These are phyloP conservation scores for Solanum tarijense DNA, from an alignment of 257 asterid species.

Conservation along the genomic window DNA sequence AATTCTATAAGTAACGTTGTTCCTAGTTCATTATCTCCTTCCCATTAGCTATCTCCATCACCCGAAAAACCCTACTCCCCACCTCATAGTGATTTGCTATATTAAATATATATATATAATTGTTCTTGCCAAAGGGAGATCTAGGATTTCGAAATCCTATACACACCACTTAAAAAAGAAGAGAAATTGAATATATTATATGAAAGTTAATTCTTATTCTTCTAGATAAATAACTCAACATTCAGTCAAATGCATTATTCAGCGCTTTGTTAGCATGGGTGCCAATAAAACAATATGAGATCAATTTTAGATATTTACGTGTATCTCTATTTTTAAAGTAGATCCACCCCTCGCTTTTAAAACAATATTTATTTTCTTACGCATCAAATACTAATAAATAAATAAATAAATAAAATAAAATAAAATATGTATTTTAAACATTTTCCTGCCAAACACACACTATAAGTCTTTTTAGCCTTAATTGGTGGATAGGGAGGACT, in stretches of 20 bases:
- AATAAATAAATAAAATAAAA: background rate
- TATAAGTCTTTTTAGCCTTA: background rate
- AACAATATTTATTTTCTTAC: background rate
- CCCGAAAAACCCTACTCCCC: background rate
- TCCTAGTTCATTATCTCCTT: background rate
- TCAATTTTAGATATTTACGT: background rate
- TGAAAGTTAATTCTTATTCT: background rate
- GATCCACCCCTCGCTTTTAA: background rate
- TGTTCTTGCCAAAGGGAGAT: rapidly evolving
- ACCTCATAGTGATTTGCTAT: too few species aligned
- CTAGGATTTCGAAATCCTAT: background rate
- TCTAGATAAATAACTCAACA: background rate
- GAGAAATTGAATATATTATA: background rate
- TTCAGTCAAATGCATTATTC: background rate
- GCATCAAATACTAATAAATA: background rate
- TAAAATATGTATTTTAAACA: background rate
- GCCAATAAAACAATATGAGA: background rate
- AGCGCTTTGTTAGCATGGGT: background rate
- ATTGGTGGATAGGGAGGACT: background rate
- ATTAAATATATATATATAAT: background rate
- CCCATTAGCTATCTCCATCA: background rate
- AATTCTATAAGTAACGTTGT: background rate
- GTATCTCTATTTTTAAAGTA: background rate
- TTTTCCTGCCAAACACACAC: background rate
- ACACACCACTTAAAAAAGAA: background rate